A percentile compares a stretch with the other conserved stretches of the same genome.
Evolutionary conservation across 2,329 filamentous ascomycete species (phyloP).

Genomic region (Aspergillus eucalypticola): DNA sequence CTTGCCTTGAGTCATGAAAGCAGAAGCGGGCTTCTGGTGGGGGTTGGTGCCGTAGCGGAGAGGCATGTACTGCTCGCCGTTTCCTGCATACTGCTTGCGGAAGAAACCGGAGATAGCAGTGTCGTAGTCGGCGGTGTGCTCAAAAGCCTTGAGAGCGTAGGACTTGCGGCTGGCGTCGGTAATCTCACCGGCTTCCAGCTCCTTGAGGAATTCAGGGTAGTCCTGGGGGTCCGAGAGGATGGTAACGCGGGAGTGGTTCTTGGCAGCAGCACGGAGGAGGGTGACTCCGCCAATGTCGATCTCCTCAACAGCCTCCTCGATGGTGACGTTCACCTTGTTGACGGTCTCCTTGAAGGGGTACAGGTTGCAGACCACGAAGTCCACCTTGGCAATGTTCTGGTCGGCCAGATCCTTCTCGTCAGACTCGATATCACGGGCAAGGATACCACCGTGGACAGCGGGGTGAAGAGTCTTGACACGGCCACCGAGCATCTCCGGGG

Average conservation of each 20-base stretch:
- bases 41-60: constrained; percentile 96
- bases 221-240: constrained; percentile 93
- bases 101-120: constrained; percentile 94
- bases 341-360: constrained; percentile 99
- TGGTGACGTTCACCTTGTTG: constrained; percentile 93
- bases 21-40: constrained; percentile 94
- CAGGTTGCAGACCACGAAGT: constrained; percentile 96
- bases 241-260: constrained; percentile 95
- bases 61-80: constrained; percentile 77
- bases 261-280: constrained; percentile 90
- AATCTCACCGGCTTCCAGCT: constrained; percentile 83
- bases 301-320: constrained; percentile 95
- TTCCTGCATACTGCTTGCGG: constrained; percentile 90
- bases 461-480: constrained; percentile 95
- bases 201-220: constrained; percentile 90
- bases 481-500: constrained; percentile 93
- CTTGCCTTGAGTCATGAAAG: constrained; percentile 69
- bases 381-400: constrained; percentile 92
- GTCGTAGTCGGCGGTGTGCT: constrained; percentile 97
- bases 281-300: constrained; percentile 98
- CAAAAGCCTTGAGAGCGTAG: constrained; percentile 96
- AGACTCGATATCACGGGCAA: constrained; percentile 88
- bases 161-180: constrained; percentile 79
- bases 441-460: constrained; percentile 79
- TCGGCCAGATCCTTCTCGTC: constrained; percentile 96